A percentile compares a stretch with the other conserved stretches of the same genome.
phyloP scores from a whole-genome alignment of 2,329 filamentous ascomycete genomes.

The Ceratocystis huliohia region DNA sequence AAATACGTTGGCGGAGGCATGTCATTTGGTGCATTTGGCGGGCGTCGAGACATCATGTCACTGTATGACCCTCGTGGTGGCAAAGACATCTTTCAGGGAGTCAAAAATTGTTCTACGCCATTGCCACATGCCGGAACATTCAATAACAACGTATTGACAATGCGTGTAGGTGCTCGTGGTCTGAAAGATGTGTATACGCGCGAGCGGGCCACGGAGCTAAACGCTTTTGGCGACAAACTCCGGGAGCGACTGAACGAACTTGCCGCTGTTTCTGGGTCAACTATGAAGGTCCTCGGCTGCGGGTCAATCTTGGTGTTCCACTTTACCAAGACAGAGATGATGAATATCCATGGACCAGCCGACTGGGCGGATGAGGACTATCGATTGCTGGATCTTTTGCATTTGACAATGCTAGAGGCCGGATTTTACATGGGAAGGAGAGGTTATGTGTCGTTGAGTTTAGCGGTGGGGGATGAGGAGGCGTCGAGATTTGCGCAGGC shows the following conservation, averaged over 20 bases:
- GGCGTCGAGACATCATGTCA: constrained; percentile 44
- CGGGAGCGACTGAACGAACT: constrained; percentile 25
- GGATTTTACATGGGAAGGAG: constrained; percentile 34
- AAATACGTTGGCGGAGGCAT: constrained; percentile 57
- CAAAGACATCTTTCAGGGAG: constrained; percentile 46
- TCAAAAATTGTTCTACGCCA: constrained; percentile 40
- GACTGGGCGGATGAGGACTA: constrained; percentile 15
- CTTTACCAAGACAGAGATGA: constrained; percentile 28
- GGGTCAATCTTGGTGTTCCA: constrained; percentile 31
- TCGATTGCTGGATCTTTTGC: constrained; percentile 32
- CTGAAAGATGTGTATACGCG: constrained; percentile 30
- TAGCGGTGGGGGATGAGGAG: constrained; percentile 31
- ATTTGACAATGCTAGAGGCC: constrained; percentile 36
- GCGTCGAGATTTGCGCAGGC: constrained; percentile 31
- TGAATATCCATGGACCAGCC: constrained; percentile 25
- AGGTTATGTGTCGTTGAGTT: constrained; percentile 32
- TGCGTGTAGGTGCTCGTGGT: constrained; percentile 28
- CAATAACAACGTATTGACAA: constrained; percentile 53
- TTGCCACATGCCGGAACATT: constrained; percentile 50
- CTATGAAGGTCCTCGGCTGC: constrained; percentile 30
- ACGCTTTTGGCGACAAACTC: constrained; percentile 27
- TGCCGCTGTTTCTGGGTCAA: constrained; percentile 28
- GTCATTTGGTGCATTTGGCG: constrained; percentile 55
- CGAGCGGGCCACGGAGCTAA: constrained; percentile 27
- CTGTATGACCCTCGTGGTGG: constrained; percentile 39